These are phyloP conservation scores for Sporothrix euskadiensis DNA, from an alignment of 2,329 filamentous ascomycete genomes.

Conservation along the genomic window DNA sequence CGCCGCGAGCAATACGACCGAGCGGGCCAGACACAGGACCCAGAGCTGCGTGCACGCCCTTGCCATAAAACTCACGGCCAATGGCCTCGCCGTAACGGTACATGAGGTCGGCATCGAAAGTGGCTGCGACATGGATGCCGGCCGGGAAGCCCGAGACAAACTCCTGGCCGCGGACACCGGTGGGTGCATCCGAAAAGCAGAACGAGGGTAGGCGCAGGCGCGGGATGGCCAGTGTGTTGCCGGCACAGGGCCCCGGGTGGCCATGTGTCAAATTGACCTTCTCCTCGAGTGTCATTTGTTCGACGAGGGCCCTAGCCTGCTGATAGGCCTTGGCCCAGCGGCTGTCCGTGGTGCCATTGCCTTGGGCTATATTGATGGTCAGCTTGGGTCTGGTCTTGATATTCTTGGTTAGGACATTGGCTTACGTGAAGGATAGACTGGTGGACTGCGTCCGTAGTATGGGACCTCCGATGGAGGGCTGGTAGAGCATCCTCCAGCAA, in stretches of 20 bases:
- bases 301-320: constrained; percentile 41
- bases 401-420: not conserved
- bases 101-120: constrained; percentile 67
- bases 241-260: constrained; percentile 38
- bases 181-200: constrained; percentile 48
- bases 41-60: constrained; percentile 70
- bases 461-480: constrained; percentile 35
- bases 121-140: constrained; percentile 68
- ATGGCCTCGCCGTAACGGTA: constrained; percentile 66
- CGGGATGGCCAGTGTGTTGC: constrained; percentile 39
- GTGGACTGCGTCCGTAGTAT: constrained; percentile 41
- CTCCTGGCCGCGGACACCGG: constrained; percentile 40
- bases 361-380: constrained; percentile 33
- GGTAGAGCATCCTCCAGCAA: not conserved
- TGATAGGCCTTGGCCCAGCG: constrained; percentile 43
- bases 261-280: constrained; percentile 46
- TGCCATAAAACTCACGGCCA: constrained; percentile 66
- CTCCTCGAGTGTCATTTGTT: constrained; percentile 44
- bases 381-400: not conserved
- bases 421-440: constrained; percentile 41
- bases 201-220: constrained; percentile 47
- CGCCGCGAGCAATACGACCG: constrained; percentile 62
- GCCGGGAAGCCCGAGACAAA: constrained; percentile 58
- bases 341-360: constrained; percentile 36
- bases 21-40: constrained; percentile 60